Evolutionary conservation across 768 basidiomycete genomes (phyloP), one percentile per base, ranked within the genome.

Genomic region (Lactarius tabidus): DNA sequence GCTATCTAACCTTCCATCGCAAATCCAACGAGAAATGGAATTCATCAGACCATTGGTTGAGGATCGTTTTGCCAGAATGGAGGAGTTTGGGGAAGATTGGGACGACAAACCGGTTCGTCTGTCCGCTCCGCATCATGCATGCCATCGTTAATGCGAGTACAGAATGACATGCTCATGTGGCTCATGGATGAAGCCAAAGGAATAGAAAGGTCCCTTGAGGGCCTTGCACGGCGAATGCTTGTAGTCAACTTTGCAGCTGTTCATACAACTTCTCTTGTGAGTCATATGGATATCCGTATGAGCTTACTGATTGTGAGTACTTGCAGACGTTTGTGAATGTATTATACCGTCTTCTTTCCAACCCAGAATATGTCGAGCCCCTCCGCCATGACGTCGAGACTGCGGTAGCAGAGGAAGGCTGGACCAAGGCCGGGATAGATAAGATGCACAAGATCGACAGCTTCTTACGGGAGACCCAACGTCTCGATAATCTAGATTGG

Each of bases 101-200:
- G 41, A 43, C 6, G 41, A 43, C 41, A 43, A 43, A 43, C 41
- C 41, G 20, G 41, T 43, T 43, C 41, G 41, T 18, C 41, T 18
- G 18, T 43, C 41, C 6, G 20, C 41, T 20, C 18, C 18, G 18
- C n/a, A n/a, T 43, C 18, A 23, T n/a, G n/a, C n/a, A 14, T 28
- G 9, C 9, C 5, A 15, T 51, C 38, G 31, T 71, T 6, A 70
- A 43, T 35, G 45, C 56, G 60, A 7, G 57, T 45, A n/a, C 53
- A 78, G 78, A 75, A 77, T 55, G 80, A 80, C 66, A 57, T 79
- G 70, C 72, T 81, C 15, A 74, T 73, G 36, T 79, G 78, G 80
- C 70, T 81, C 20, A 73, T 81, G 67, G 74, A 75, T 15, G 74
- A 74, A 15, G 72, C 72, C 52, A 48, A 70, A 70, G 66, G 73